These are phyloP conservation scores for Geosiphon pyriformis DNA, from an alignment of 192 early-diverging fungal genomes.

Conservation along the genomic window DNA sequence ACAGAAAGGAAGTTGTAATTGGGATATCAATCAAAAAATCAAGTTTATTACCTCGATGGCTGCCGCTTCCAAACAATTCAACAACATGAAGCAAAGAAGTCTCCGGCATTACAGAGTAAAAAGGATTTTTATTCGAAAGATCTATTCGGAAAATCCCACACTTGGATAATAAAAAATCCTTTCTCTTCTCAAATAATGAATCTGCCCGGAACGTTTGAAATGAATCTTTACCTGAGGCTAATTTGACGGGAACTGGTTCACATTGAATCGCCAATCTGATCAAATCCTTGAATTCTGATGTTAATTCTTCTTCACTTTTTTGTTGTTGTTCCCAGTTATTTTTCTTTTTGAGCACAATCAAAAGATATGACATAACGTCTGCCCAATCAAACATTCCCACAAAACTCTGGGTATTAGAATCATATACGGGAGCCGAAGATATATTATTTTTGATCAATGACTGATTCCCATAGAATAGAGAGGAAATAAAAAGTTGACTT, in stretches of 20 bases:
- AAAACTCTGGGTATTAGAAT: conserved; percentile 47
- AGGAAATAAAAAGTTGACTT: conserved; percentile 1
- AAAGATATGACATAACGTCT: conserved; percentile 72
- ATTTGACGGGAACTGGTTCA: conserved; percentile 53
- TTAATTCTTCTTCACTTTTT: conserved; percentile 29
- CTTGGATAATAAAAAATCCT: too few species aligned
- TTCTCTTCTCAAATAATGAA: too few species aligned
- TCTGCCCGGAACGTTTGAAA: too few species aligned
- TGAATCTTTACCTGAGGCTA: conserved; percentile 59
- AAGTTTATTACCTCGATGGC: conserved; percentile 56
- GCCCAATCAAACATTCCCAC: conserved; percentile 84
- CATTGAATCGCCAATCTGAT: conserved; percentile 44
- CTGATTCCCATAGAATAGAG: conserved; percentile 5
- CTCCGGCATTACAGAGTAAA: conserved; percentile 74
- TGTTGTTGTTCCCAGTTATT: conserved; percentile 26
- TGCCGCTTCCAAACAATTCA: conserved; percentile 66
- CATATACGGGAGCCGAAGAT: conserved; percentile 77
- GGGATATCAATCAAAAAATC: background rate
- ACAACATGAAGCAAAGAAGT: conserved; percentile 66
- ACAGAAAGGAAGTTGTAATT: background rate
- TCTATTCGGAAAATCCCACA: conserved; percentile 50
- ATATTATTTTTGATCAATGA: conserved; percentile 67
- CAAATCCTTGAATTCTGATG: conserved; percentile 55
- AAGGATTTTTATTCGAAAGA: conserved; percentile 76
- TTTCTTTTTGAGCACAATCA: conserved; percentile 58